Base-by-base conservation (phyloP, 108 stramenopile species). In the Asterionellopsis glacialis region DNA sequence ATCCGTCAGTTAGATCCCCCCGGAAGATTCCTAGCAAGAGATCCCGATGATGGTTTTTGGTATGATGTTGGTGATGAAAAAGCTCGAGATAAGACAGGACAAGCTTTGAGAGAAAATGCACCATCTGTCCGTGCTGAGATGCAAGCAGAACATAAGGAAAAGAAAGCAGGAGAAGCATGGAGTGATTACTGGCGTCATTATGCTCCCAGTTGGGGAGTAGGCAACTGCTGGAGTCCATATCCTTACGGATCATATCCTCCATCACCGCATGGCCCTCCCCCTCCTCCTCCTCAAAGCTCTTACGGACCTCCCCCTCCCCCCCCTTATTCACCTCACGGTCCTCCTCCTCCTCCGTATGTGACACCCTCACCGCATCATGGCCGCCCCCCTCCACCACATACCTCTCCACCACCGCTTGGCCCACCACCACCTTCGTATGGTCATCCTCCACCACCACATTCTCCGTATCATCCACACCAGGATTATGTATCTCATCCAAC, bases 1-100 rank as follows among this genome's bases (percentile, higher is more conserved):
- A 83, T 94, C 40, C 74, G 87, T 26, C 74, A 45, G 10, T 69
- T 86, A 61, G 59, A 87, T 51, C 93, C 93, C 11, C 83, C 87
- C 1, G 93, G 93, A n/a, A 50, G 93, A 21, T 94, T 94, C 60
- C 61, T 94, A 9, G 59, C 76, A 21, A 65, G 77, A 61, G 80
- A 87, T 43, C 59, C 59, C 0, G 72, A 67, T 16, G 65, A 66
- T n/a, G 80, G 75, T 9, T 58, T 39, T 24, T 88, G 84, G 85
- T 75, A 64, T 45, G 91, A 87, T 49, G 84, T 89, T 51, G 83
- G 83, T 7, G 87, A 89, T 57, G 85, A 87, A 59, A 85, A 86
- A 61, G 91, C 87, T n/a, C 40, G 91, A 12, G 87, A 93, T 49
- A 93, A 93, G 67, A 87, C 88, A 11, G 72, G 69, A 15, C 91